Evolutionary conservation across 2,329 filamentous ascomycete genomes (phyloP).

Genomic region (Fusarium sp.): DNA sequence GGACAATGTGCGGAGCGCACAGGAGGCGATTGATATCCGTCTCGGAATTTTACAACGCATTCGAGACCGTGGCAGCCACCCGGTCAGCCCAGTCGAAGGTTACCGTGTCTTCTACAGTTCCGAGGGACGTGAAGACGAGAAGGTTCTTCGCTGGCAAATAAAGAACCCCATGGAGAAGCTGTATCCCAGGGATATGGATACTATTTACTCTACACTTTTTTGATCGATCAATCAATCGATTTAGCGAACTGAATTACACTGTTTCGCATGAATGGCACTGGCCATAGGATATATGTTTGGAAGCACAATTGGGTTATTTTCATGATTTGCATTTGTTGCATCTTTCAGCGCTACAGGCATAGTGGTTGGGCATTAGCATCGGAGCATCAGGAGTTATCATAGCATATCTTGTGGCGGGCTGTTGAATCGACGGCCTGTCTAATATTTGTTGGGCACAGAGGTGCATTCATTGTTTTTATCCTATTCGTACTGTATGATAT

Average conservation of each 20-base stretch:
- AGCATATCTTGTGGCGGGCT: slow-evolving; percentile 27
- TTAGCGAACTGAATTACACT: background rate
- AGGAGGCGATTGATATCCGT: slow-evolving; percentile 59
- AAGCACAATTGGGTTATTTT: slow-evolving; percentile 2
- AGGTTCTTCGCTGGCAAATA: slow-evolving; percentile 53
- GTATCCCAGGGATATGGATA: slow-evolving; percentile 56
- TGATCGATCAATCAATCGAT: slow-evolving; percentile 27
- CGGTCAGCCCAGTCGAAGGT: slow-evolving; percentile 47
- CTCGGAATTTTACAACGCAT: slow-evolving; percentile 53
- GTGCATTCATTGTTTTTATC: slow-evolving; percentile 19
- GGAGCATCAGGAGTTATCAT: slow-evolving; percentile 31
- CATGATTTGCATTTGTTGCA: slow-evolving; percentile 30
- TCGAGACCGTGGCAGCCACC: slow-evolving; percentile 49
- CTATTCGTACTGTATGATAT: slow-evolving; percentile 36
- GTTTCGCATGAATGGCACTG: background rate
- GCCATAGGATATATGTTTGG: slow-evolving; percentile 13
- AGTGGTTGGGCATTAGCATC: slow-evolving; percentile 29
- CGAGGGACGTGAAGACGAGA: slow-evolving; percentile 48
- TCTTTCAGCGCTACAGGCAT: slow-evolving; percentile 38
- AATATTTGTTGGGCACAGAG: slow-evolving; percentile 20
- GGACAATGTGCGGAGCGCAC: slow-evolving; percentile 67
- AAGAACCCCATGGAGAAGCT: slow-evolving; percentile 51
- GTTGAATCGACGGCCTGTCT: slow-evolving; percentile 14
- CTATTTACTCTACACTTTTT: slow-evolving; percentile 50
- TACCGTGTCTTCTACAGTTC: slow-evolving; percentile 49